Percentiles rank a stretch among this genome's conserved stretches.
Evolutionary conservation across 495 filamentous ascomycete genomes (phyloP).

Genomic region (Trichoderma erinaceum): DNA sequence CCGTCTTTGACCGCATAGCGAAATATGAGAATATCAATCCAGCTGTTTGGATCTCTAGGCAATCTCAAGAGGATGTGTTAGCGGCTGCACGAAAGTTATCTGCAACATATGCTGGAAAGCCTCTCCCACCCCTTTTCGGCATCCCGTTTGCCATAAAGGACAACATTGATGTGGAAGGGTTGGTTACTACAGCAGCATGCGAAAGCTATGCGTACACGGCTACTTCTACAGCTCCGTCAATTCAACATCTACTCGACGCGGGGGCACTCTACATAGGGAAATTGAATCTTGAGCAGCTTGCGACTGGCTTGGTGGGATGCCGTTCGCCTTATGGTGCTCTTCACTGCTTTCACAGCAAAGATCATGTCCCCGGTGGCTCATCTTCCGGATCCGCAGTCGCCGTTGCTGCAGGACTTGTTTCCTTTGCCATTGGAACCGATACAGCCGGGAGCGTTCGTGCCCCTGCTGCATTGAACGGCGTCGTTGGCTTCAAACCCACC

Average conservation of each 20-base stretch:
- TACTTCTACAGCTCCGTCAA: slow-evolving; percentile 30
- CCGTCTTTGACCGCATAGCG: slow-evolving; percentile 34
- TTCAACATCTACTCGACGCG: slow-evolving; percentile 35
- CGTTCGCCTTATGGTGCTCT: slow-evolving; percentile 58
- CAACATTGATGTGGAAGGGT: slow-evolving; percentile 52
- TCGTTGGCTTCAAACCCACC: slow-evolving; percentile 65
- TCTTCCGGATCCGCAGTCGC: slow-evolving; percentile 54
- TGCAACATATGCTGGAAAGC: slow-evolving; percentile 37
- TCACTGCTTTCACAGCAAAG: slow-evolving; percentile 37
- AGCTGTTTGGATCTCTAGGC: slow-evolving; percentile 50
- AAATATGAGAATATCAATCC: slow-evolving; percentile 42
- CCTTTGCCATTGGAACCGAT: slow-evolving; percentile 59
- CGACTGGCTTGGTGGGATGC: slow-evolving; percentile 55
- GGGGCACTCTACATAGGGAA: slow-evolving; percentile 62
- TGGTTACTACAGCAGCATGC: slow-evolving; percentile 56
- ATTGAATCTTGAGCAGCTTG: slow-evolving; percentile 62
- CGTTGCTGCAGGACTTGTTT: slow-evolving; percentile 51
- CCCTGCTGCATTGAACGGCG: slow-evolving; percentile 56
- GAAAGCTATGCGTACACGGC: slow-evolving; percentile 47
- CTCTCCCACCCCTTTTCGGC: slow-evolving; percentile 54
- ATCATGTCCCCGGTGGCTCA: slow-evolving; percentile 52
- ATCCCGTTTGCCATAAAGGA: slow-evolving; percentile 62
- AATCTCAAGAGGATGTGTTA: slow-evolving; percentile 34
- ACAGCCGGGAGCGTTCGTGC: slow-evolving; percentile 62
- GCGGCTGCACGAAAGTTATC: slow-evolving; percentile 39